A percentile compares a stretch with the other conserved stretches of the same genome.
Evolutionary conservation across 139 green algal species (phyloP).

Genomic region (Diplosphaera chodatii): DNA sequence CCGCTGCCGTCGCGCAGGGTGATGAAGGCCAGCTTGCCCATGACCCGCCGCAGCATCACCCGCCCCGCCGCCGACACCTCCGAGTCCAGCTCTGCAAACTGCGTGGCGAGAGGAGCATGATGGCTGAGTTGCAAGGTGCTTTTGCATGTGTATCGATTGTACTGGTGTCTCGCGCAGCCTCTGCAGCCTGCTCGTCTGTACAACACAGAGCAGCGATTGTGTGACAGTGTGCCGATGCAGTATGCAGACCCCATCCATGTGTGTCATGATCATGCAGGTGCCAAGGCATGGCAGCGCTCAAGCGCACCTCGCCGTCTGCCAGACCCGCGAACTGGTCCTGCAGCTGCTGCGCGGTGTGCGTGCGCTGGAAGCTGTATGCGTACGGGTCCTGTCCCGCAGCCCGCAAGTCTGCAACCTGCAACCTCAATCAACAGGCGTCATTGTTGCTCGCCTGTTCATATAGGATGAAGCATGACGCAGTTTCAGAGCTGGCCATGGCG

Average conservation of each 20-base stretch:
- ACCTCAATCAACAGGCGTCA: not conserved
- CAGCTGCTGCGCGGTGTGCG: constrained; percentile 70
- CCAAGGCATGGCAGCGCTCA: no score
- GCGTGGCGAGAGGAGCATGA: no score
- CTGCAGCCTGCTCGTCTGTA: no score
- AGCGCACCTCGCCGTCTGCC: constrained; percentile 42
- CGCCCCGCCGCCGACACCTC: constrained; percentile 81
- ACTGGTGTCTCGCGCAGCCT: no score
- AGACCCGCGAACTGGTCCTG: constrained; percentile 63
- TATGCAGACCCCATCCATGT: no score
- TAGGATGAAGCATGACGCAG: not conserved
- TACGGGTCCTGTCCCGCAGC: constrained; percentile 73
- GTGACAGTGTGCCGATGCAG: no score
- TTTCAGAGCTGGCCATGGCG: not conserved
- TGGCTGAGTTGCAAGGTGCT: no score
- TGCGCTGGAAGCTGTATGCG: constrained; percentile 86
- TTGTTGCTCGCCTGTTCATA: not conserved
- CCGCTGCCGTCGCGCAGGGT: constrained; percentile 5
- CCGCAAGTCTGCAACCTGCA: constrained; percentile 60
- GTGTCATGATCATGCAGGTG: no score
- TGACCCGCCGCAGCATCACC: constrained; percentile 82
- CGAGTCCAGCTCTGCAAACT: constrained; percentile 2
- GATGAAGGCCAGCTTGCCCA: constrained; percentile 98
- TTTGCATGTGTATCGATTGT: no score
- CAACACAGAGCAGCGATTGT: no score